phyloP scores from a whole-genome alignment of 306 rosid species.

The Fagus sylvatica region DNA sequence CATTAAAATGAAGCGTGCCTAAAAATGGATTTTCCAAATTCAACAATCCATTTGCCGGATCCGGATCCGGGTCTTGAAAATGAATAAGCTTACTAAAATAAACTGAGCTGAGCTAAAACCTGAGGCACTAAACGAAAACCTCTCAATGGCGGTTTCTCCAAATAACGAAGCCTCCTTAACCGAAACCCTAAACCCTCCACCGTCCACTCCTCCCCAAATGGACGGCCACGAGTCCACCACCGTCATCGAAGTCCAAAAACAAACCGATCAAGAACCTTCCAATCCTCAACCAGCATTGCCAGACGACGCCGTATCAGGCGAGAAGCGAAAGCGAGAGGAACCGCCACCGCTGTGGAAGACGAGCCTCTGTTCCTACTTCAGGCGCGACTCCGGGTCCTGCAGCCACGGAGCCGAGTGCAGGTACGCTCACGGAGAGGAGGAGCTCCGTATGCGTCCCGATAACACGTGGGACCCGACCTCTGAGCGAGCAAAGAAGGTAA shows the following conservation, averaged over 20 bases:
- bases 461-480: slow-evolving; percentile 96
- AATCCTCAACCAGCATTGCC: slow-evolving; percentile 16
- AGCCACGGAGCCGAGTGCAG: slow-evolving; percentile 73
- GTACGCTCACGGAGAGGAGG: slow-evolving; percentile 83
- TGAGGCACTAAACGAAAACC: no score
- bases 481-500: slow-evolving; percentile 69
- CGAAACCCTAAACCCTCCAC: slow-evolving; percentile 38
- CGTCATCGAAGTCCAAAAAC: no score
- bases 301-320: slow-evolving; percentile 38
- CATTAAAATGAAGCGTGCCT: no score
- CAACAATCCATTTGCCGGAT: no score
- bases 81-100: no score
- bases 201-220: slow-evolving; percentile 10
- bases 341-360: slow-evolving; percentile 72
- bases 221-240: slow-evolving; percentile 39
- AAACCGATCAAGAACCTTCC: slow-evolving; percentile 11
- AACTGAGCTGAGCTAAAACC: no score
- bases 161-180: slow-evolving; percentile 28
- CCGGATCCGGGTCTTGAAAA: no score
- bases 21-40: no score
- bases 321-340: slow-evolving; percentile 76
- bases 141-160: slow-evolving; percentile 60
- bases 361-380: slow-evolving; percentile 84
- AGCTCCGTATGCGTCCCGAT: slow-evolving; percentile 85
- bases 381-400: slow-evolving; percentile 61